Evolutionary conservation across 352 stramenopile genomes (phyloP), one percentile per base, ranked within the genome.

Genomic region (Phytophthora rubi): DNA sequence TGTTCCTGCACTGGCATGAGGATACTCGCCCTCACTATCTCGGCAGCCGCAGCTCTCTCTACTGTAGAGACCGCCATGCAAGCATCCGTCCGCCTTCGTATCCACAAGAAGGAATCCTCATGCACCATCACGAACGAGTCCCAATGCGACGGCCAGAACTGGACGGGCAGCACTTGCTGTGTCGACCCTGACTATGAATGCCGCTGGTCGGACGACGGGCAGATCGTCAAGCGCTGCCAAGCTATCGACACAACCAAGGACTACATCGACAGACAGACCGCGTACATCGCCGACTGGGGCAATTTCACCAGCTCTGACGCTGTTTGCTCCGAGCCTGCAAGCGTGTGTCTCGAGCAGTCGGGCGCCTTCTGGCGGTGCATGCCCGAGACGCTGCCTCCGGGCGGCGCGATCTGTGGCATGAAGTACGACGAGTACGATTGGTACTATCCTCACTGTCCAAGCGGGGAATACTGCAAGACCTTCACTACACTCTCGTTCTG

Each of bases 111-210:
- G 15, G 42, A 44, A 2, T 15, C 21, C 9, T 47, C 52, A 5
- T 80, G 73, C 56, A 80, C 68, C 21, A 77, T 80, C 56, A 58
- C 51, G 4, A 76, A 72, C 42, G 65, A 81, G 45, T 80, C 73
- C 3, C 73, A 80, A 39, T 80, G 73, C n/a, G 45, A 75, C 21
- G 64, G 69, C 6, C 64, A 80, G 49, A 77, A 79, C 74, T 81
- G 74, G 74, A 70, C 66, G 2, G 55, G 59, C 1, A 81, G 74
- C 59, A 75, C 62, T 0, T 81, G 74, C 67, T 81, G 74, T 18
- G 62, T 51, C 8, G 74, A 81, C 49, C 32, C 74, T 0, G 71
- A 26, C 59, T 76, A 81, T 42, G 70, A 76, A 35, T 81, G 74
- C 66, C 74, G 71, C 59, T 75, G 62, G 73, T 65, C 68, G n/a